Evolutionary conservation across 371 early-diverging fungal species (phyloP).

Genomic region (Zopfochytrium polystomum): DNA sequence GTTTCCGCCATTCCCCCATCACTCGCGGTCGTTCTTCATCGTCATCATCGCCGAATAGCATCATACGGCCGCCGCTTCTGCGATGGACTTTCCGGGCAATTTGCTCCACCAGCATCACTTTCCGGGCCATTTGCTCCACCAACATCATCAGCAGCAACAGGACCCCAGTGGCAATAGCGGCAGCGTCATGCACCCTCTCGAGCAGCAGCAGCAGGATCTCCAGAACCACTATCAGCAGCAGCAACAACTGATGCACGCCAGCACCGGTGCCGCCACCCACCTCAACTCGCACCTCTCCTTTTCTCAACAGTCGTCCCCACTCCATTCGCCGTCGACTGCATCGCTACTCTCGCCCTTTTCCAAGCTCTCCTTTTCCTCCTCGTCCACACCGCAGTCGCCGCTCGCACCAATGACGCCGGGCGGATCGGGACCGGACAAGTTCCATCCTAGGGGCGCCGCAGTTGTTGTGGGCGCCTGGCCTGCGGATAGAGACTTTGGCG

Average conservation of each 20-base stretch:
- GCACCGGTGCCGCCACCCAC: not conserved
- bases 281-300: not conserved
- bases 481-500: not conserved
- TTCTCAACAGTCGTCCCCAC: not conserved
- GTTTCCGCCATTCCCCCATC: not conserved
- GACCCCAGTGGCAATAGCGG: too few relatives aligned
- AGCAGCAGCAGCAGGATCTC: not conserved
- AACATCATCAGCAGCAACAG: too few relatives aligned
- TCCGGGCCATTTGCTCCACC: not conserved
- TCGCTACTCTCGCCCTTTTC: not conserved
- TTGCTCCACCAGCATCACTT: not conserved
- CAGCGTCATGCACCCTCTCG: too few relatives aligned
- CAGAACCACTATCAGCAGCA: not conserved
- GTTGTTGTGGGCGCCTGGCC: not conserved
- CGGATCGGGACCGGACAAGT: not conserved
- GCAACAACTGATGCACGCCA: not conserved
- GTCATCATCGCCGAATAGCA: too few relatives aligned
- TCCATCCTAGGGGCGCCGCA: not conserved
- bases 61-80: too few relatives aligned
- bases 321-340: not conserved
- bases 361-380: not conserved
- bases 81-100: too few relatives aligned
- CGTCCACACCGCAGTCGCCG: not conserved
- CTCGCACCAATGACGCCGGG: not conserved
- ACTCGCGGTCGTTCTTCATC: not conserved